These are phyloP conservation scores for Quercus lobata DNA, from an alignment of 331 rosid genomes.

Conservation along the genomic window DNA sequence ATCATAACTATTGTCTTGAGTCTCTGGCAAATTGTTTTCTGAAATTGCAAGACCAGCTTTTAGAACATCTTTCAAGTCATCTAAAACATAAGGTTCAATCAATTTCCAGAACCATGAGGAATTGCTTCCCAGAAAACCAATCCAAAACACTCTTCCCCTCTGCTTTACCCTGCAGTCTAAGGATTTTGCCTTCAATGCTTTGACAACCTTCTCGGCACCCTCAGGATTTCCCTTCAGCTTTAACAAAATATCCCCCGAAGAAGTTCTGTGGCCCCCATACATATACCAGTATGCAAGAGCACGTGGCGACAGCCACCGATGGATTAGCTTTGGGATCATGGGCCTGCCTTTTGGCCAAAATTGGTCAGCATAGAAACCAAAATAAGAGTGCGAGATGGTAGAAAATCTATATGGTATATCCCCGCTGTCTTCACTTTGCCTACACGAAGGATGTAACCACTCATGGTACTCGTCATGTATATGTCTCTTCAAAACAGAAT, in stretches of 20 bases:
- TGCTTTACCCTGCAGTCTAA: conserved; percentile 74
- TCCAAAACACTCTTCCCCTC: conserved; percentile 80
- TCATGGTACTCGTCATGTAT: conserved; percentile 67
- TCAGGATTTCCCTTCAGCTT: conserved; percentile 75
- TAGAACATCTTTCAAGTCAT: conserved; percentile 41
- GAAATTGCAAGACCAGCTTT: conserved; percentile 26
- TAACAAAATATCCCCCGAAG: conserved; percentile 69
- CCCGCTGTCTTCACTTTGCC: conserved; percentile 41
- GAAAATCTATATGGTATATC: conserved; percentile 53
- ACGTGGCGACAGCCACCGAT: conserved; percentile 88
- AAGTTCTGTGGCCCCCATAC: conserved; percentile 73
- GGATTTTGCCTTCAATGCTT: conserved; percentile 59
- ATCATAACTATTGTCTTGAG: conserved; percentile 40
- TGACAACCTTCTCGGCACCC: conserved; percentile 68
- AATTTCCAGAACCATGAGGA: conserved; percentile 73
- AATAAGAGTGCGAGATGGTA: conserved; percentile 62
- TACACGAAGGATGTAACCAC: conserved; percentile 84
- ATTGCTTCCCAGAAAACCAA: conserved; percentile 75
- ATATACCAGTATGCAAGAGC: conserved; percentile 95
- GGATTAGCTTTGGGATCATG: conserved; percentile 73
- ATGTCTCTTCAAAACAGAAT: conserved; percentile 58
- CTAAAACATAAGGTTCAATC: conserved; percentile 67
- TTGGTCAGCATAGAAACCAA: conserved; percentile 82
- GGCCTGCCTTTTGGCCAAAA: conserved; percentile 82
- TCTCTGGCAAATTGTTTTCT: conserved; percentile 25